Evolutionary conservation across 2,329 filamentous ascomycete species (phyloP), one percentile per base, ranked within the genome.

Genomic region (Tolypocladium pustulatum): DNA sequence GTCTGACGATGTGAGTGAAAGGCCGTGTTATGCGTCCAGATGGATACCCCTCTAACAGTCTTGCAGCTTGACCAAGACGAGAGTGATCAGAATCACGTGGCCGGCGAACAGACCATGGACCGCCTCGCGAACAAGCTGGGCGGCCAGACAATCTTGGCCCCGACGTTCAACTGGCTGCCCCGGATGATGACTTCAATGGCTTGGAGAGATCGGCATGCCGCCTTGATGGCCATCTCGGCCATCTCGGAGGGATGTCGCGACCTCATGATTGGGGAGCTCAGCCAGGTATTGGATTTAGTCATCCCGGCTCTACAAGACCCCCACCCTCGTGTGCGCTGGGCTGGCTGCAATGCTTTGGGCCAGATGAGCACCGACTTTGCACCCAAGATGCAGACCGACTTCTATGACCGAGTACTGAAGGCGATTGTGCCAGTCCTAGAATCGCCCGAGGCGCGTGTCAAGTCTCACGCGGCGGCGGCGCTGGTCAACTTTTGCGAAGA

Each of bases 341-440:
- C 94, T 57, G 94, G 92, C 38, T 99, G 94, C 78, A 97, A 99
- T 70, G 94, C 94, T 49, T 82, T 99, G n/a, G 94, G 94, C 34
- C 94, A 99, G 74, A 99, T 99, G 94, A 97, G 93, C 77, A 99
- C 94, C 37, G 94, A 99, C 70, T 99, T 99, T 72, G 93, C 95
- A 15, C 92, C 92, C 15, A 95, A 89, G 13, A 97, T 99, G 93
- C 94, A 99, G 74, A 89, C 90, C 65, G 94, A 96, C 67, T 96
- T 96, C 73, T 94, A 96, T 72, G 84, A 90, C 63, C 81, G 87
- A 52, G 90, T 99, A 20, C 81, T 99, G 56, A 90, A 87, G 65
- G 91, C 91, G 65, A 94, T 99, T 58, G 91, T 99, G 57, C 92
- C 93, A 1, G 93, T 97, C 0, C 82, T 99, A 7, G 85, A 92